Evolutionary conservation across 2,329 filamentous ascomycete genomes (phyloP).

Genomic region (Hymenoscyphus repandus): DNA sequence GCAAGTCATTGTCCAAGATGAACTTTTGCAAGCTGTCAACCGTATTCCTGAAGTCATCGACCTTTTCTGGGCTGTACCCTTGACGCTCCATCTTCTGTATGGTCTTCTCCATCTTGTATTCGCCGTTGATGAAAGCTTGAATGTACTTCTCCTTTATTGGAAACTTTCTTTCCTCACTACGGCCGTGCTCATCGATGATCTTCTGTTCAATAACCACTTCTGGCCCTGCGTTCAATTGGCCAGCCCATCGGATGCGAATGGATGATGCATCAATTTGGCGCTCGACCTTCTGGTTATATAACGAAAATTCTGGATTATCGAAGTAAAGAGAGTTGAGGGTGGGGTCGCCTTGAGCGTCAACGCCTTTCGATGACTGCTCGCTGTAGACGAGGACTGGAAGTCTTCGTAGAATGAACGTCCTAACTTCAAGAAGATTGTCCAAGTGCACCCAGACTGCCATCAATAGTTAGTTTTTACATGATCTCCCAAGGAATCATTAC

Average conservation of each 20-base stretch:
- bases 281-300: slow-evolving; percentile 83
- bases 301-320: slow-evolving; percentile 77
- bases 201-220: slow-evolving; percentile 89
- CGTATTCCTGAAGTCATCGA: slow-evolving; percentile 64
- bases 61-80: slow-evolving; percentile 59
- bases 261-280: slow-evolving; percentile 72
- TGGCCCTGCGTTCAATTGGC: slow-evolving; percentile 70
- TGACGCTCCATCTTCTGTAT: slow-evolving; percentile 80
- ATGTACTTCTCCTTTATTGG: slow-evolving; percentile 93
- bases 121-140: slow-evolving; percentile 75
- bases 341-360: slow-evolving; percentile 76
- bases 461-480: slow-evolving; percentile 28
- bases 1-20: slow-evolving; percentile 68
- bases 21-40: slow-evolving; percentile 76
- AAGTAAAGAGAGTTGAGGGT: slow-evolving; percentile 95
- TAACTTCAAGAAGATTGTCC: slow-evolving; percentile 94
- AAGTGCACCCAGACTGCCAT: slow-evolving; percentile 81
- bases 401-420: slow-evolving; percentile 87
- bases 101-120: slow-evolving; percentile 90
- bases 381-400: slow-evolving; percentile 92
- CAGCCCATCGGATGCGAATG: slow-evolving; percentile 85
- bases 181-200: slow-evolving; percentile 69
- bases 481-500: slow-evolving; percentile 26
- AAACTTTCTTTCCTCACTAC: slow-evolving; percentile 74
- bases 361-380: slow-evolving; percentile 74